Percentiles rank a stretch among this genome's conserved stretches.
Evolutionary conservation across 768 basidiomycete genomes (phyloP).

Genomic region (Leccinellum albellum): DNA sequence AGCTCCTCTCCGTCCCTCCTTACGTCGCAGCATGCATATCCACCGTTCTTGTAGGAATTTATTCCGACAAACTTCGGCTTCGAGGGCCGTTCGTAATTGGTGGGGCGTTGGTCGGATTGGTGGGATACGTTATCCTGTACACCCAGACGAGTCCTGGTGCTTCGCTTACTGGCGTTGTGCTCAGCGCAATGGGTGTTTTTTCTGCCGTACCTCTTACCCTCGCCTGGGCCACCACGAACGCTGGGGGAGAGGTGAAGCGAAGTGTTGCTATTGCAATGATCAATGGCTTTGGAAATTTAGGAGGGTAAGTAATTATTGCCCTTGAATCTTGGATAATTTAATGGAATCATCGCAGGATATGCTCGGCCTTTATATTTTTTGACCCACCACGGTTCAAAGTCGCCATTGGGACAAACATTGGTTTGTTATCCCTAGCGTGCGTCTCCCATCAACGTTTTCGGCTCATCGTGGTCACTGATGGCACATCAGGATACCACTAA

Average conservation of each 20-base stretch:
- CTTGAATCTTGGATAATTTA: not conserved
- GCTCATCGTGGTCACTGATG: constrained; percentile 25
- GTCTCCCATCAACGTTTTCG: constrained; percentile 7
- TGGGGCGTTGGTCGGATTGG: constrained; percentile 35
- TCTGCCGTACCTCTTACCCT: constrained; percentile 42
- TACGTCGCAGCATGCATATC: constrained; percentile 40
- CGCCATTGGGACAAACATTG: constrained; percentile 30
- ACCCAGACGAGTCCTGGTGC: constrained; percentile 15
- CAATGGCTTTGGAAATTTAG: constrained; percentile 53
- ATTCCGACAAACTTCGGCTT: constrained; percentile 40
- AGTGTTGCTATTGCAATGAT: constrained; percentile 50
- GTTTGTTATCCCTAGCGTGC: constrained; percentile 24
- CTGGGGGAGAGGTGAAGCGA: constrained; percentile 51
- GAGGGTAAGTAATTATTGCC: constrained; percentile 38
- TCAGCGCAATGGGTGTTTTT: constrained; percentile 48
- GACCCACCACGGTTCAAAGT: constrained; percentile 35
- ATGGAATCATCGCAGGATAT: constrained; percentile 28
- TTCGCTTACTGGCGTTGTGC: constrained; percentile 42
- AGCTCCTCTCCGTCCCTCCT: constrained; percentile 46
- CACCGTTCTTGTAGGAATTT: constrained; percentile 36
- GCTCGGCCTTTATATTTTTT: constrained; percentile 39
- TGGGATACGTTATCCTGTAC: constrained; percentile 49
- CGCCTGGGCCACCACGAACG: constrained; percentile 52
- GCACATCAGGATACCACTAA: constrained; percentile 35
- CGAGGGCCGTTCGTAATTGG: constrained; percentile 47